Conservation (phyloP, 192 early-diverging fungal species). For the Coemansia aciculifera region DNA sequence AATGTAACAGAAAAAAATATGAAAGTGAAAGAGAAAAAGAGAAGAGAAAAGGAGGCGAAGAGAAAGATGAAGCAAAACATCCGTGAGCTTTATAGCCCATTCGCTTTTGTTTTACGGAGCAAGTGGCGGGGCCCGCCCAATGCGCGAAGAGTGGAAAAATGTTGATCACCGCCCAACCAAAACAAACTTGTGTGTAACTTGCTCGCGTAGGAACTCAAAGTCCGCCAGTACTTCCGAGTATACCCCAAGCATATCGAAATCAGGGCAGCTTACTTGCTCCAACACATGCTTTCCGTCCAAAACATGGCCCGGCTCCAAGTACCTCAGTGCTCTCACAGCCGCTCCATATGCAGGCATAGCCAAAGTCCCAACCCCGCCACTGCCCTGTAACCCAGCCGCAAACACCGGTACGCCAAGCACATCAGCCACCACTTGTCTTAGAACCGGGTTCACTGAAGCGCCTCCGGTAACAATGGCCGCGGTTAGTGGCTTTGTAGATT, state of each 20-base stretch:
- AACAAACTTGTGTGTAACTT: background rate
- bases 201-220: conserved; percentile 36
- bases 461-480: conserved; percentile 73
- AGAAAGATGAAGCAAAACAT: background rate
- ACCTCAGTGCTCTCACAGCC: conserved; percentile 24
- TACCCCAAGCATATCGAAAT: background rate
- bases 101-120: background rate
- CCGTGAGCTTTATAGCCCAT: background rate
- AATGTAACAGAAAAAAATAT: conserved; percentile 1
- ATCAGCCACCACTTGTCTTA: conserved; percentile 65
- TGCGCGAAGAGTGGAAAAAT: background rate
- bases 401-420: conserved; percentile 72
- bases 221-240: conserved; percentile 23
- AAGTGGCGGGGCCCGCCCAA: background rate
- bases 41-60: background rate
- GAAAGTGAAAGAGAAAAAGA: background rate
- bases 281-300: conserved; percentile 13
- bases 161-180: no score
- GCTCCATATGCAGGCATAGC: conserved; percentile 50
- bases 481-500: conserved; percentile 13
- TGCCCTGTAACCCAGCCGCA: conserved; percentile 15
- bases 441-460: conserved; percentile 59
- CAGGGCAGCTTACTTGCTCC: conserved; percentile 17
- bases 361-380: conserved; percentile 5
- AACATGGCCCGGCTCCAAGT: background rate